Evolutionary conservation across 192 early-diverging fungal genomes (phyloP), one percentile per base, ranked within the genome.

Genomic region (Entomortierella chlamydospora): DNA sequence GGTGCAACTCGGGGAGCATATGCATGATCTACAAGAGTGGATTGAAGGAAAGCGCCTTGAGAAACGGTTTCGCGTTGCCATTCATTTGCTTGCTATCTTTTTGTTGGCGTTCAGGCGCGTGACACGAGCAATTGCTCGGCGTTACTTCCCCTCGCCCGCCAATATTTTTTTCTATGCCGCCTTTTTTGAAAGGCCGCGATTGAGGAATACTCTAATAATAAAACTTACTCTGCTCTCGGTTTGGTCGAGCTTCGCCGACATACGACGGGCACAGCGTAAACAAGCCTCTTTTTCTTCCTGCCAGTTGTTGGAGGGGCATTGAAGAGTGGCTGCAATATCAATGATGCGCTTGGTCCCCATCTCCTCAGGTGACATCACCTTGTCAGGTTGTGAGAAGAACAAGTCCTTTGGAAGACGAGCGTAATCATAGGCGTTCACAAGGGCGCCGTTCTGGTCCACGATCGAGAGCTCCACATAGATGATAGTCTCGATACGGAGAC

Each of bases 401-500:
- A 79, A 31, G 5, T 70, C 67, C 68, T 79, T 79, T 34, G 76
- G 76, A n/a, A 79, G 41, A 42, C 76, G 76, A 23, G 68, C 76
- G 61, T 65, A 79, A 39, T 79, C 76, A 57, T 65, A 79, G 1
- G 52, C 57, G 22, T 66, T 59, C 61, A 66, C 68, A 18, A 61
- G 31, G 15, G 34, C 41, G 39, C 57, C 56, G 43, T 58, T 53
- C 37, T 79, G 61, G 52, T 70, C 68, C 5, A 79, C 61, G 23
- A 79, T 70, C 50, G 76, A 79, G 68, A 79, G 76, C n/a, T 79
- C 76, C 1, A 79, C 76, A 49, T 79, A 79, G 52, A 79, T 70
- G 50, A 79, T 79, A 57, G 76, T 79, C 57, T 79, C 76, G 52
- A 79, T 79, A 61, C 76, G 76, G 28, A 79, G 76, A 66, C 76